These are phyloP conservation scores for Plasmodium coatneyi DNA, from an alignment of 169 alveolate species.

Conservation along the genomic window DNA sequence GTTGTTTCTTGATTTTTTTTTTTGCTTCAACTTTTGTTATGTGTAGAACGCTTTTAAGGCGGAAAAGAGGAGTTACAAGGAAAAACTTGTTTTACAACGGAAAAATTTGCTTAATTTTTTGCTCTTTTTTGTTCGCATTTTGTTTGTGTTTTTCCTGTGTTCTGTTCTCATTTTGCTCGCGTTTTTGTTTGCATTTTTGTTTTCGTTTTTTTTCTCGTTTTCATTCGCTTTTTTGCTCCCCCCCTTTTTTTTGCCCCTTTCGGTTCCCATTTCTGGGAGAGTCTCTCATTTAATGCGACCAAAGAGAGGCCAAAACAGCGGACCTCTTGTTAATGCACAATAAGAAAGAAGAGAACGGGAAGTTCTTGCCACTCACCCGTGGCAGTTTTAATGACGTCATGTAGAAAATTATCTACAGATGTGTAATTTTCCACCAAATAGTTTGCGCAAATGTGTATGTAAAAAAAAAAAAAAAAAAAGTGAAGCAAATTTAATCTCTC, in stretches of 20 bases:
- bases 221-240: background rate
- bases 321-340: constrained; percentile 41
- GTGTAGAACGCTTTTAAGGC: background rate
- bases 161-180: background rate
- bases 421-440: background rate
- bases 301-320: background rate
- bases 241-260: background rate
- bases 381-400: background rate
- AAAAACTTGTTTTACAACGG: background rate
- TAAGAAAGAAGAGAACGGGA: background rate
- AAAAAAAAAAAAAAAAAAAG: background rate
- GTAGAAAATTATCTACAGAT: background rate
- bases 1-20: background rate
- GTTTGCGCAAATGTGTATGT: background rate
- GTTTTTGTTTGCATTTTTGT: background rate
- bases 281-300: constrained; percentile 2
- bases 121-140: background rate
- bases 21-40: constrained; percentile 14
- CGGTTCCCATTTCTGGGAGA: background rate
- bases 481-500: background rate
- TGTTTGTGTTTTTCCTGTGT: background rate
- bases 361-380: background rate
- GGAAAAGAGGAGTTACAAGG: background rate
- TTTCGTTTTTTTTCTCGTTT: background rate
- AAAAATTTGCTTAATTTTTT: background rate